Percentiles rank a stretch among this genome's conserved stretches.
phyloP scores from a whole-genome alignment of 2,329 filamentous ascomycete species.

The Fusarium penzigii region DNA sequence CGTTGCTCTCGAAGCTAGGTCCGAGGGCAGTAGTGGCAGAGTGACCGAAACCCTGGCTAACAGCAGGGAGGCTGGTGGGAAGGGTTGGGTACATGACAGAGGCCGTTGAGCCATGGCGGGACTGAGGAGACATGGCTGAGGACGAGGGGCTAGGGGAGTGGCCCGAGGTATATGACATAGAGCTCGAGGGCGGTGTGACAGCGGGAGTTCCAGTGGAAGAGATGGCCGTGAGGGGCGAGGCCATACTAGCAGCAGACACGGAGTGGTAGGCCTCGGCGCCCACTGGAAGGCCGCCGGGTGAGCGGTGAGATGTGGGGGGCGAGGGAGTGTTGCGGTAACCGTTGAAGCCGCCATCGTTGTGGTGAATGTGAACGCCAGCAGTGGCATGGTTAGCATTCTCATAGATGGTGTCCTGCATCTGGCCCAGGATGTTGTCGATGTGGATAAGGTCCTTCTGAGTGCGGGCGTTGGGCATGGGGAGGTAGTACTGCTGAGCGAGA shows the following conservation, averaged over 20 bases:
- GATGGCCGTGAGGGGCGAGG: constrained; percentile 59
- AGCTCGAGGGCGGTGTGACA: constrained; percentile 73
- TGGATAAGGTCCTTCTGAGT: constrained; percentile 93
- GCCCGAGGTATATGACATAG: constrained; percentile 74
- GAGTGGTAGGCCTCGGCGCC: constrained; percentile 40
- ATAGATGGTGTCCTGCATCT: constrained; percentile 95
- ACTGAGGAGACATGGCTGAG: constrained; percentile 67
- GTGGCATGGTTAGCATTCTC: constrained; percentile 85
- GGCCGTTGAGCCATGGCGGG: constrained; percentile 59
- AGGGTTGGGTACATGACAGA: constrained; percentile 75
- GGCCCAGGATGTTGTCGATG: constrained; percentile 91
- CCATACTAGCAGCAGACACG: constrained; percentile 57
- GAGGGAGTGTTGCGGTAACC: constrained; percentile 61
- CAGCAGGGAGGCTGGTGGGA: constrained; percentile 54
- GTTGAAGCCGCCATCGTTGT: constrained; percentile 65
- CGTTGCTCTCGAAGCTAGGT: constrained; percentile 63
- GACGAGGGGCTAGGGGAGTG: constrained; percentile 75
- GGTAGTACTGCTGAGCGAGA: constrained; percentile 74
- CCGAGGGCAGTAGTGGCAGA: constrained; percentile 72
- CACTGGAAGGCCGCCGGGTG: constrained; percentile 36
- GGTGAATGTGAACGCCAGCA: constrained; percentile 74
- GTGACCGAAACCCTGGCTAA: constrained; percentile 69
- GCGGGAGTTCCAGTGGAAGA: constrained; percentile 72
- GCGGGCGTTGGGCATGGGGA: constrained; percentile 82
- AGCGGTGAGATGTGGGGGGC: constrained; percentile 45